A percentile compares a stretch with the other conserved stretches of the same genome.
Conservation (phyloP, 129 eudicot genomes). For the Flaveria sonorensis region DNA sequence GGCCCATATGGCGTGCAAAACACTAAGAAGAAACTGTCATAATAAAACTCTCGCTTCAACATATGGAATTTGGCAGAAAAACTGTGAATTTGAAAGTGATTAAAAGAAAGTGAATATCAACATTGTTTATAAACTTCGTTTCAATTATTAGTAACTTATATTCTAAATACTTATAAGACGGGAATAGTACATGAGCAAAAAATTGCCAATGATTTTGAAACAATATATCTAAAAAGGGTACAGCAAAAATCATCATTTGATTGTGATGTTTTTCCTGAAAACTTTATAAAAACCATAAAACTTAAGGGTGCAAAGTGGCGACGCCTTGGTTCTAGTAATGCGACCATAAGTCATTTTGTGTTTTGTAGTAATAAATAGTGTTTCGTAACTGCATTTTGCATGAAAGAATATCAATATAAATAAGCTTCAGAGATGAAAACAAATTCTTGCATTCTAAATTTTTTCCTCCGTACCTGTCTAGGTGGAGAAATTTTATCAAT, state of each 20-base stretch:
- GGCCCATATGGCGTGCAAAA: not conserved
- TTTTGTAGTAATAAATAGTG: not conserved
- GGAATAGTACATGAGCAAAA: not conserved
- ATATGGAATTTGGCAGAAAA: not conserved
- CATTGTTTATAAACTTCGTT: conserved; percentile 8
- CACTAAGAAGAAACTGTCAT: not conserved
- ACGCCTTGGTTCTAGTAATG: conserved; percentile 8
- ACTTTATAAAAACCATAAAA: not conserved
- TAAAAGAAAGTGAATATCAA: conserved; percentile 1
- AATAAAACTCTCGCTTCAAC: not conserved
- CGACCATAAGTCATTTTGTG: conserved; percentile 1
- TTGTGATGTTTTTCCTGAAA: not conserved
- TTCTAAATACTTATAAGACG: not conserved
- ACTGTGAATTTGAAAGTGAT: not conserved
- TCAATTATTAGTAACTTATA: not conserved
- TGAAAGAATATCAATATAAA: not conserved
- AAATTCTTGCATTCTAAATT: conserved; percentile 8
- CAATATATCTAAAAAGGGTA: not conserved
- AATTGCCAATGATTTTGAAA: not conserved
- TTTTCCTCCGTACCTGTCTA: conserved; percentile 41
- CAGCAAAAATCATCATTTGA: not conserved
- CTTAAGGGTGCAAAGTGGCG: not conserved
- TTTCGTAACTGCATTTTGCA: not conserved
- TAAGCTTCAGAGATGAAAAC: conserved; percentile 19
- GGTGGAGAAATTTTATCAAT: conserved; percentile 31